Evolutionary conservation across 768 basidiomycete species (phyloP).

Genomic region (Lactarius tabidus): DNA sequence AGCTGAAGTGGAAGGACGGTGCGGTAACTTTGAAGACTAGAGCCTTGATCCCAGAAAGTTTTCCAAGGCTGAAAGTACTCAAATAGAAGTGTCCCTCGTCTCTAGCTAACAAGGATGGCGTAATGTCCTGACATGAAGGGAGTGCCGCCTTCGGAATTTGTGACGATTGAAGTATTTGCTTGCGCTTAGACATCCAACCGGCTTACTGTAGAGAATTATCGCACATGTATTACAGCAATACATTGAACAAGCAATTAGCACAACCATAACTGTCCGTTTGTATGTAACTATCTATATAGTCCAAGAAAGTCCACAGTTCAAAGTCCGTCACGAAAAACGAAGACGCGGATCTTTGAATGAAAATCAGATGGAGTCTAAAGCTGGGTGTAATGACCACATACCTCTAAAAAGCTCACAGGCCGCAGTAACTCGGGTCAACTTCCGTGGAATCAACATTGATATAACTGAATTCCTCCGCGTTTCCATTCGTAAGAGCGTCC

Average conservation of each 20-base stretch:
- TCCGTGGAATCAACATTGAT: slow-evolving; percentile 2
- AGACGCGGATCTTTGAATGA: neutral
- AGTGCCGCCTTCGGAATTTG: neutral
- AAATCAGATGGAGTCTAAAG: neutral
- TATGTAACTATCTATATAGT: neutral
- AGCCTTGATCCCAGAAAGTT: neutral
- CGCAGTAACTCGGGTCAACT: neutral
- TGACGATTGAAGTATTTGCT: neutral
- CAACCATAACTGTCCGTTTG: too few species aligned
- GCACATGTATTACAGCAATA: neutral
- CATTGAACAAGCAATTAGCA: neutral
- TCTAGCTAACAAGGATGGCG: neutral
- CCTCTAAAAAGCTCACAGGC: neutral
- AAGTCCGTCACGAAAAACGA: neutral
- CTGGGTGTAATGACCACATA: neutral
- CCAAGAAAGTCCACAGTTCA: neutral
- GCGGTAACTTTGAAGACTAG: neutral
- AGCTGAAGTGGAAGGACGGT: too few species aligned
- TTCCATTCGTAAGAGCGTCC: slow-evolving; percentile 43
- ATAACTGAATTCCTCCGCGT: slow-evolving; percentile 1
- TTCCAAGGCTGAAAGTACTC: neutral
- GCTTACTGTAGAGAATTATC: neutral
- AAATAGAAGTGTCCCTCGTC: neutral
- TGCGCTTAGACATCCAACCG: neutral
- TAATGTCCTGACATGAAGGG: too few species aligned